Percentiles rank a stretch among this genome's conserved stretches.
Evolutionary conservation across 257 asterid genomes (phyloP).

Genomic region (Linaria vulgaris): DNA sequence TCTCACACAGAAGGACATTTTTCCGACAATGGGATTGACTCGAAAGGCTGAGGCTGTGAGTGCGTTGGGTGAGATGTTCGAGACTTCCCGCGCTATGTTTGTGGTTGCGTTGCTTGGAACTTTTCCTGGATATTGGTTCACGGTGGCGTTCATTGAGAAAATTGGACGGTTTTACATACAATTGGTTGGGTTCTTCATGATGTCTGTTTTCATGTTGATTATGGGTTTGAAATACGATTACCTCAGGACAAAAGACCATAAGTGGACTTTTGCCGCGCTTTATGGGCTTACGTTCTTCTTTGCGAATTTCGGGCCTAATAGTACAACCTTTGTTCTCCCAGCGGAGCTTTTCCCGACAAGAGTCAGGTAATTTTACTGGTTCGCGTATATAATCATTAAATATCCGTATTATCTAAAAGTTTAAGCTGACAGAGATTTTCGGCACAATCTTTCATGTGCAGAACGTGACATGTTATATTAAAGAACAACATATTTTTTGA

Average conservation of each 20-base stretch:
- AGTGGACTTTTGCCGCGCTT: slow-evolving; percentile 39
- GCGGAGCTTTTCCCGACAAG: slow-evolving; percentile 48
- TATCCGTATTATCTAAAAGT: no score
- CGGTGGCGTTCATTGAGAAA: slow-evolving; percentile 35
- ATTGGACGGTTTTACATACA: slow-evolving; percentile 41
- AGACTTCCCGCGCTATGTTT: slow-evolving; percentile 45
- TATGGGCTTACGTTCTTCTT: slow-evolving; percentile 49
- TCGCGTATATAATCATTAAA: no score
- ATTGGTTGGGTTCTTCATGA: slow-evolving; percentile 40
- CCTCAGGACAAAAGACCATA: slow-evolving; percentile 28
- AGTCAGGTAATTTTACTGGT: slow-evolving; percentile 3
- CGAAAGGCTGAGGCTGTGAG: slow-evolving; percentile 18
- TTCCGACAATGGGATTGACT: slow-evolving; percentile 35
- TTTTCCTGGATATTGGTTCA: slow-evolving; percentile 41
- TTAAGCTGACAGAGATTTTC: no score
- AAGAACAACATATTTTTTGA: no score
- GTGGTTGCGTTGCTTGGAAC: slow-evolving; percentile 39
- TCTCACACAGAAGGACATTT: slow-evolving; percentile 38
- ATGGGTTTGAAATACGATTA: slow-evolving; percentile 35
- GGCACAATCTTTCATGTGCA: no score
- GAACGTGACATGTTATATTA: no score
- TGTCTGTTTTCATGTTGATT: slow-evolving; percentile 41
- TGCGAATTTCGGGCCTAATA: slow-evolving; percentile 48
- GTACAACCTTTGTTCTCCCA: slow-evolving; percentile 46
- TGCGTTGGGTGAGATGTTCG: slow-evolving; percentile 38